These are phyloP conservation scores for Tilletia caries DNA, from an alignment of 1,284 basidiomycete genomes.

Conservation along the genomic window DNA sequence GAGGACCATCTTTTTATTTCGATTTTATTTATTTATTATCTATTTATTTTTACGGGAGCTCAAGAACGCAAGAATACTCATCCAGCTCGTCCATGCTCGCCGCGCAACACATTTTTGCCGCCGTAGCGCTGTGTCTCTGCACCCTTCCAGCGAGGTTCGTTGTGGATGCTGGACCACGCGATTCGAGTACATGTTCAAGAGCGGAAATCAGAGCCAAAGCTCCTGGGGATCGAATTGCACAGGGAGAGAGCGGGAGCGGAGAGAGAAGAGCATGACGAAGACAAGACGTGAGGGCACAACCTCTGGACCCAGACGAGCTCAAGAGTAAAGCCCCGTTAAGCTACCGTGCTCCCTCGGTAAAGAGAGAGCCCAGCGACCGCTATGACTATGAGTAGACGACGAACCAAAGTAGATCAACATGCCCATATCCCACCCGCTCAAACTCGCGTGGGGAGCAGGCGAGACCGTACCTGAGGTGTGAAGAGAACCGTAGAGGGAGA, in stretches of 20 bases:
- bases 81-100: no score
- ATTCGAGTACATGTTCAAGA: no score
- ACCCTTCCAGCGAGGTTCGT: no score
- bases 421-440: neutral
- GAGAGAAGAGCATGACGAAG: neutral
- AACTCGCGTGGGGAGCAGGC: slow-evolving; percentile 5
- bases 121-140: no score
- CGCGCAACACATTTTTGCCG: no score
- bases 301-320: slow-evolving; percentile 2
- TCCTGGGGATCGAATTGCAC: no score
- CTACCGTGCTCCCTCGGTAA: neutral
- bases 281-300: neutral
- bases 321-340: slow-evolving; percentile 14
- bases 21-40: no score
- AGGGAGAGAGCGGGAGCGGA: neutral
- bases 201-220: no score
- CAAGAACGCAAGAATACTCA: no score
- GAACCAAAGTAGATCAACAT: neutral
- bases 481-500: neutral
- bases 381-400: slow-evolving; percentile 15
- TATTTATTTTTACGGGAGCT: no score
- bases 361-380: slow-evolving; percentile 9
- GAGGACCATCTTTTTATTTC: neutral
- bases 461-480: neutral
- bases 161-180: no score